Evolutionary conservation across 768 basidiomycete species (phyloP).

Genomic region (Suillus paluster): DNA sequence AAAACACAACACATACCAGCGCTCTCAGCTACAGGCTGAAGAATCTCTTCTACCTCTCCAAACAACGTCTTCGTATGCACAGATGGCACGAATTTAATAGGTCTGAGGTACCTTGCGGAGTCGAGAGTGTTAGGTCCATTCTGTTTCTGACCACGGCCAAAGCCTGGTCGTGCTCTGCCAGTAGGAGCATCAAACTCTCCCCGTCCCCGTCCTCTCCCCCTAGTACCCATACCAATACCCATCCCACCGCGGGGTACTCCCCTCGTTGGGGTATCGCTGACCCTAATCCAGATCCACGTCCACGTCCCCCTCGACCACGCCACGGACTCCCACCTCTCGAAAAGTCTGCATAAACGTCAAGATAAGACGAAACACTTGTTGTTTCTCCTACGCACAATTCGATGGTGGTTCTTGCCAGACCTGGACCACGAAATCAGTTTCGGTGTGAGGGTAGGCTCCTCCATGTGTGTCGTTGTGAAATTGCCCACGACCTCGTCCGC

Average conservation of each 20-base stretch:
- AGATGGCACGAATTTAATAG: constrained; percentile 71
- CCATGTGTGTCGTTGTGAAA: background rate
- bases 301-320: constrained; percentile 9
- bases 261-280: background rate
- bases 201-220: constrained; percentile 26
- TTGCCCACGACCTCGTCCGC: background rate
- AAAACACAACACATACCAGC: constrained; percentile 44
- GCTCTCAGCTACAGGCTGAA: constrained; percentile 57
- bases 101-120: constrained; percentile 63
- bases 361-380: background rate
- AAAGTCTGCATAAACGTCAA: constrained; percentile 15
- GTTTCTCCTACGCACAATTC: constrained; percentile 19
- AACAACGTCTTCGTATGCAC: constrained; percentile 54
- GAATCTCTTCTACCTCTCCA: constrained; percentile 61
- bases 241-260: background rate
- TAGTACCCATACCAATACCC: constrained; percentile 14
- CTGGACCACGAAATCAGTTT: constrained; percentile 30
- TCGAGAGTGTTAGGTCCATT: constrained; percentile 52
- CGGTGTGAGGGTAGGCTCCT: constrained; percentile 25
- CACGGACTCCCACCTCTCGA: constrained; percentile 10
- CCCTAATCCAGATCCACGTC: constrained; percentile 19
- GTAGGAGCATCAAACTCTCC: constrained; percentile 10
- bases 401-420: constrained; percentile 21
- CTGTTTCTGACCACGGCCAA: constrained; percentile 17
- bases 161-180: constrained; percentile 14